Percentiles rank a stretch among this genome's conserved stretches.
These are phyloP conservation scores for Phytophthora citricola DNA, from an alignment of 352 stramenopile genomes.

Conservation along the genomic window DNA sequence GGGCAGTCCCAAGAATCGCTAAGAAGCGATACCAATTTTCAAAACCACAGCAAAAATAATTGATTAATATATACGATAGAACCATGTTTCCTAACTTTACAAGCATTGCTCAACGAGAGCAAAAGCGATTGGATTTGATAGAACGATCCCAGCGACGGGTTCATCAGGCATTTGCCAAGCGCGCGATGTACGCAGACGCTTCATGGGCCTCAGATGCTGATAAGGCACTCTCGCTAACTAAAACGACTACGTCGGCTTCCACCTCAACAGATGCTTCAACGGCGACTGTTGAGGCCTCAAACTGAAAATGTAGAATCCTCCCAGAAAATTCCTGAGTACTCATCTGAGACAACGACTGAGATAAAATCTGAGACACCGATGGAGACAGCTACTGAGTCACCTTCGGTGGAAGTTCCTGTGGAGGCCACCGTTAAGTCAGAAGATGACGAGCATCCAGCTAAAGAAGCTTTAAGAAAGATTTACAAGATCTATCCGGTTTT, in stretches of 20 bases:
- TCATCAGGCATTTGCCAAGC: constrained; percentile 16
- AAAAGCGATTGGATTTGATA: constrained; percentile 15
- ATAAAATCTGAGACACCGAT: no score
- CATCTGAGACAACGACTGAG: no score
- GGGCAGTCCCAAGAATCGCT: background rate
- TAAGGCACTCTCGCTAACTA: background rate
- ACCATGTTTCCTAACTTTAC: constrained; percentile 5
- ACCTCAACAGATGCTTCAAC: background rate
- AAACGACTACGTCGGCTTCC: background rate
- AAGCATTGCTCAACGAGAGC: constrained; percentile 2
- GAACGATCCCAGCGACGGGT: constrained; percentile 12
- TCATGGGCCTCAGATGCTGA: constrained; percentile 23
- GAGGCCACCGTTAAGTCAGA: background rate
- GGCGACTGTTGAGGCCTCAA: constrained; percentile 1
- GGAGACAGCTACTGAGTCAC: no score
- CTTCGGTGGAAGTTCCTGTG: background rate
- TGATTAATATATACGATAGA: constrained; percentile 7
- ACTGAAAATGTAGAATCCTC: background rate
- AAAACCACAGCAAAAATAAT: constrained; percentile 1
- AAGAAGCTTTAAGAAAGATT: background rate
- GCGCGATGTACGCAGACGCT: constrained; percentile 20
- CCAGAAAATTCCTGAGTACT: constrained; percentile 9
- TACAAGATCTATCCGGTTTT: background rate
- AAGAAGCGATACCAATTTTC: background rate
- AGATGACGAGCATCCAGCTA: background rate